Evolutionary conservation across 805 yeast species (phyloP).

Genomic region (Torulaspora maleeae): DNA sequence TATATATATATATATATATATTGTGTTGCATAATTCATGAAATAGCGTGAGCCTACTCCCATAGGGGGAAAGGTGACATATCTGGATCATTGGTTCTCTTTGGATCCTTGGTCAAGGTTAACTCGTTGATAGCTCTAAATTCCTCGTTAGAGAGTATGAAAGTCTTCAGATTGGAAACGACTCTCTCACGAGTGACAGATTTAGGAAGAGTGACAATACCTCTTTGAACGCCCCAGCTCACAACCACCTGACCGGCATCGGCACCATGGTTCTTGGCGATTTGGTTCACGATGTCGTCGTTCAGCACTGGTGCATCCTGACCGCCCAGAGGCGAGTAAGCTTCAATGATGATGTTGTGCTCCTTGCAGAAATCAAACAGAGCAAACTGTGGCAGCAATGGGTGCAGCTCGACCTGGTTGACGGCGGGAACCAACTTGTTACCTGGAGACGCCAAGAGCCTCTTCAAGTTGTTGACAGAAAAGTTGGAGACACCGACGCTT

Average conservation of each 20-base stretch:
- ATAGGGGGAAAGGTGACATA: conserved; percentile 25
- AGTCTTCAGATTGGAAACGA: conserved; percentile 35
- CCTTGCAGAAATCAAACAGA: conserved; percentile 48
- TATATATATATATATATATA: too few relatives aligned
- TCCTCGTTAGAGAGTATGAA: conserved; percentile 37
- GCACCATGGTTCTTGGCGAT: conserved; percentile 42
- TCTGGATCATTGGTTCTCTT: conserved; percentile 31
- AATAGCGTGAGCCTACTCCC: conserved; percentile 6
- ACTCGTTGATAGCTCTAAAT: conserved; percentile 27
- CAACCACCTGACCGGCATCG: conserved; percentile 47
- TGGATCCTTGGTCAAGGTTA: conserved; percentile 30
- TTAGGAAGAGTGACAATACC: conserved; percentile 52
- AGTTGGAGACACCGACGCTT: conserved; percentile 77
- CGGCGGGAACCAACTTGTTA: conserved; percentile 57
- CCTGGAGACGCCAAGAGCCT: conserved; percentile 46
- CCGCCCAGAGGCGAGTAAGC: conserved; percentile 81
- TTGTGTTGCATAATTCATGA: neutral
- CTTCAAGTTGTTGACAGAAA: conserved; percentile 49
- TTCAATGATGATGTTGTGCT: conserved; percentile 53
- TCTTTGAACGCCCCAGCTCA: conserved; percentile 58
- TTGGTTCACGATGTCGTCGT: conserved; percentile 40
- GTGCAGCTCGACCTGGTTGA: conserved; percentile 73
- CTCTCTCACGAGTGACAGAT: conserved; percentile 43
- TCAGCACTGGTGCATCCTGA: conserved; percentile 47
- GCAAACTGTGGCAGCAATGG: conserved; percentile 65